phyloP scores from a whole-genome alignment of 2,329 filamentous ascomycete genomes.

The Cladosporium oxysporum region DNA sequence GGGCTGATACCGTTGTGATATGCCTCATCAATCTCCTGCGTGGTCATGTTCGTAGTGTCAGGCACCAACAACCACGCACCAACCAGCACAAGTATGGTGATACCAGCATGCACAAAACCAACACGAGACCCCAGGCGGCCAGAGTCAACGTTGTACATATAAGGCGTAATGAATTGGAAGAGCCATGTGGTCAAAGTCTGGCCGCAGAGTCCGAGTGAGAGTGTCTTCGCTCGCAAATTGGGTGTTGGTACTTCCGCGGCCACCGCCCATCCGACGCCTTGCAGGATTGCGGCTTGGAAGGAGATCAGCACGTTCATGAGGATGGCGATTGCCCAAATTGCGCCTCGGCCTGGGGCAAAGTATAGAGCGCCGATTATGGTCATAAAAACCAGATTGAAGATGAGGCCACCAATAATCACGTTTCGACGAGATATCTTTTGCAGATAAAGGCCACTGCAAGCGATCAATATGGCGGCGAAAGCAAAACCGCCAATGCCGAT shows the following conservation, averaged over 20 bases:
- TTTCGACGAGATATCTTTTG: not conserved
- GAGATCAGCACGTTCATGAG: not conserved
- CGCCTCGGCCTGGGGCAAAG: not conserved
- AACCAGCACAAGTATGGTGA: not conserved
- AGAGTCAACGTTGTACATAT: not conserved
- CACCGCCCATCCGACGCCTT: not conserved
- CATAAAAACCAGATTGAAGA: not conserved
- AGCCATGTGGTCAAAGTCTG: conserved; percentile 7
- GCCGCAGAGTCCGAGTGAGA: not conserved
- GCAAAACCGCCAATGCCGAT: not conserved
- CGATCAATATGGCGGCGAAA: not conserved
- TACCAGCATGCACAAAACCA: not conserved
- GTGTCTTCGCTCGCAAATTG: not conserved
- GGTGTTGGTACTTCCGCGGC: not conserved
- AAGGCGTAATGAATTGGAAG: not conserved
- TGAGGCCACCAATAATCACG: not conserved
- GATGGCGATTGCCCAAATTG: not conserved
- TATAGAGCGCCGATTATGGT: not conserved
- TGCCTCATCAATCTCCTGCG: not conserved
- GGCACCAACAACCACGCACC: not conserved
- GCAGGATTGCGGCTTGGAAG: not conserved
- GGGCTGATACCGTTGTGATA: not conserved
- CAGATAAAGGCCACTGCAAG: not conserved
- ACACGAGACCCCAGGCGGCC: not conserved
- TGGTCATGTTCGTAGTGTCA: conserved; percentile 3